Evolutionary conservation across 2,329 filamentous ascomycete genomes (phyloP).

Genomic region (Phaeosphaeriaceae sp.): DNA sequence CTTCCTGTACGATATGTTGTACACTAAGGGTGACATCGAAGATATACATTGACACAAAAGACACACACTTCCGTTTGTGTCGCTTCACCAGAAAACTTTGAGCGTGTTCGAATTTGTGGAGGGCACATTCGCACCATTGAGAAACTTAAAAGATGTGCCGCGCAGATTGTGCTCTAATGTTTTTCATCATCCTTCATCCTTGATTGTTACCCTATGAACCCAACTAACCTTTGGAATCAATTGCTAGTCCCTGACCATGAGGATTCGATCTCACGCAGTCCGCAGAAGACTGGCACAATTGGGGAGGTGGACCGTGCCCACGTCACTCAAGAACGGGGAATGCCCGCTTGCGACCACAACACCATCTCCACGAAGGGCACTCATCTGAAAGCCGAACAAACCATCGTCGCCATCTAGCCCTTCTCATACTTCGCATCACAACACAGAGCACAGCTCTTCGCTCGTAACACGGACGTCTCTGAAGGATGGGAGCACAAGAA

Average conservation of each 20-base stretch:
- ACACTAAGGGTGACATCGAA: background rate
- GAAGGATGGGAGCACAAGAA: background rate
- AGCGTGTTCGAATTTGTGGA: background rate
- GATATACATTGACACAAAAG: background rate
- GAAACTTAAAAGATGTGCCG: too few relatives aligned
- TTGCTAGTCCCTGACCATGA: too few relatives aligned
- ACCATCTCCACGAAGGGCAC: background rate
- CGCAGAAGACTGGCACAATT: background rate
- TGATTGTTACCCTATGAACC: too few relatives aligned
- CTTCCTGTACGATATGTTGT: background rate
- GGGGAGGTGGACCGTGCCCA: background rate
- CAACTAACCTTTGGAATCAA: too few relatives aligned
- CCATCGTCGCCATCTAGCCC: background rate
- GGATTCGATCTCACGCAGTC: background rate
- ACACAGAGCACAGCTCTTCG: background rate
- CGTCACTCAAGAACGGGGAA: background rate
- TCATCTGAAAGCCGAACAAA: background rate
- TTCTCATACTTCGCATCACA: background rate
- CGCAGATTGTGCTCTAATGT: too few relatives aligned
- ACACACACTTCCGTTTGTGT: background rate
- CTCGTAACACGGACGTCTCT: background rate
- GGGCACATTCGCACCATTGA: too few relatives aligned
- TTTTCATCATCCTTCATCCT: too few relatives aligned
- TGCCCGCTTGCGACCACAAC: background rate
- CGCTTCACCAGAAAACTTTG: background rate